A percentile compares a stretch with the other conserved stretches of the same genome.
phyloP scores from a whole-genome alignment of 768 basidiomycete genomes.

The Tricholoma sp. region DNA sequence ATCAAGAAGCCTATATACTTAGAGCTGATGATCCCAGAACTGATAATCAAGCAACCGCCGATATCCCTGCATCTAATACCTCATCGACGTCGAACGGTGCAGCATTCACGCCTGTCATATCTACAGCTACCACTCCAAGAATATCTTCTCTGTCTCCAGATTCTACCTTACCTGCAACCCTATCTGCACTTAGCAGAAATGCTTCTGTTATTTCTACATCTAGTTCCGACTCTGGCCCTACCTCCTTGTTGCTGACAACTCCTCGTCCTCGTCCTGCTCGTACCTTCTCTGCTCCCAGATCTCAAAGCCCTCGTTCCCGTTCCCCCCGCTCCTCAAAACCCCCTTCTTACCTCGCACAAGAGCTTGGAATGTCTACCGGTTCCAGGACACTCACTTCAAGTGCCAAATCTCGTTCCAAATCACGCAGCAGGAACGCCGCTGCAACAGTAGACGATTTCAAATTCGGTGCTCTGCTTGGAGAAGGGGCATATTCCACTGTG shows the following conservation, averaged over 20 bases:
- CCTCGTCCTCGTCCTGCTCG: constrained; percentile 52
- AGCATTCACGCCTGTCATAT: neutral
- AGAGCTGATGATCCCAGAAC: neutral
- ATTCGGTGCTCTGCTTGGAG: constrained; percentile 69
- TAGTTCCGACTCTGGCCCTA: constrained; percentile 46
- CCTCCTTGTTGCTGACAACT: constrained; percentile 34
- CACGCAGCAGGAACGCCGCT: constrained; percentile 40
- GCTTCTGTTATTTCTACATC: constrained; percentile 71
- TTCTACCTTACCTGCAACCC: constrained; percentile 8
- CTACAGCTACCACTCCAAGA: neutral
- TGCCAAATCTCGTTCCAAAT: constrained; percentile 32
- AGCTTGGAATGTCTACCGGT: constrained; percentile 35
- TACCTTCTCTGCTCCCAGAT: constrained; percentile 63
- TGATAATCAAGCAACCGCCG: neutral
- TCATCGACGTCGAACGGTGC: neutral
- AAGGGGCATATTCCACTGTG: constrained; percentile 81
- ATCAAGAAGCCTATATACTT: neutral
- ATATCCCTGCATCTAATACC: constrained; percentile 1
- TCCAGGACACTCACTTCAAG: constrained; percentile 9
- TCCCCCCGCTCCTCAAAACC: constrained; percentile 32
- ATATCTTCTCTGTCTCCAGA: neutral
- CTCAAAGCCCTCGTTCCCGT: constrained; percentile 44
- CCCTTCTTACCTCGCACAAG: constrained; percentile 55
- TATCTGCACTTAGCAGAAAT: constrained; percentile 71
- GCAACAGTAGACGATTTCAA: constrained; percentile 60